phyloP scores from a whole-genome alignment of 768 basidiomycete genomes.

The Pleurotus eryngii region DNA sequence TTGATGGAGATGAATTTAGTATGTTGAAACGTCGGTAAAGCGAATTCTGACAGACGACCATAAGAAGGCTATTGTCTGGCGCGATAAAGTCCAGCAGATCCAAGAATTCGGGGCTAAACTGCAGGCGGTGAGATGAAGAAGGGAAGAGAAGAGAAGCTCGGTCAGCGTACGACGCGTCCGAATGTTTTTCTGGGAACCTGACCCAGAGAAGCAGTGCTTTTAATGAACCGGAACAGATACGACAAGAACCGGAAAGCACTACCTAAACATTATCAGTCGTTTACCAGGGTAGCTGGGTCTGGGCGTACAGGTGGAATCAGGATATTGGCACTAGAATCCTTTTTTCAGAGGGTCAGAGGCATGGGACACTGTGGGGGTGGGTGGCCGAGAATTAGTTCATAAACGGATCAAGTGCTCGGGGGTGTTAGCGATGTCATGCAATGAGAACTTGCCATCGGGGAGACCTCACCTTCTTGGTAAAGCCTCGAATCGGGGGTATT shows the following conservation, averaged over 20 bases:
- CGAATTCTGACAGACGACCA: not conserved
- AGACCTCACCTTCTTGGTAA: not conserved
- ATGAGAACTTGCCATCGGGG: too few species aligned
- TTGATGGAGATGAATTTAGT: not conserved
- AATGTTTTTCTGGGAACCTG: not conserved
- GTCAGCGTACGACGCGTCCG: not conserved
- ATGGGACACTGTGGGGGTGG: not conserved
- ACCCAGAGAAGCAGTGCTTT: not conserved
- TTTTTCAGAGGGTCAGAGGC: not conserved
- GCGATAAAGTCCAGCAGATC: constrained; percentile 4
- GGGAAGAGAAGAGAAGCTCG: constrained; percentile 8
- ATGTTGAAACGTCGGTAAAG: constrained; percentile 6
- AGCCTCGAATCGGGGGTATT: not conserved
- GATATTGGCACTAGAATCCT: not conserved
- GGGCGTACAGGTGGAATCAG: not conserved
- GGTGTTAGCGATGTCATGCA: not conserved
- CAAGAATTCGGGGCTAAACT: not conserved
- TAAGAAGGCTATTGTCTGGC: not conserved
- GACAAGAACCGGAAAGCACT: not conserved
- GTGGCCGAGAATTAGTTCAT: not conserved
- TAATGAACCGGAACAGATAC: not conserved
- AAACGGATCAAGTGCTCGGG: not conserved
- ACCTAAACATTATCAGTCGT: too few species aligned
- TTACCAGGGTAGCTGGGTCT: too few species aligned
- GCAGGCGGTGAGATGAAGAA: constrained; percentile 6